phyloP scores from a whole-genome alignment of 2,329 filamentous ascomycete species.

The Mariannaea sp. region DNA sequence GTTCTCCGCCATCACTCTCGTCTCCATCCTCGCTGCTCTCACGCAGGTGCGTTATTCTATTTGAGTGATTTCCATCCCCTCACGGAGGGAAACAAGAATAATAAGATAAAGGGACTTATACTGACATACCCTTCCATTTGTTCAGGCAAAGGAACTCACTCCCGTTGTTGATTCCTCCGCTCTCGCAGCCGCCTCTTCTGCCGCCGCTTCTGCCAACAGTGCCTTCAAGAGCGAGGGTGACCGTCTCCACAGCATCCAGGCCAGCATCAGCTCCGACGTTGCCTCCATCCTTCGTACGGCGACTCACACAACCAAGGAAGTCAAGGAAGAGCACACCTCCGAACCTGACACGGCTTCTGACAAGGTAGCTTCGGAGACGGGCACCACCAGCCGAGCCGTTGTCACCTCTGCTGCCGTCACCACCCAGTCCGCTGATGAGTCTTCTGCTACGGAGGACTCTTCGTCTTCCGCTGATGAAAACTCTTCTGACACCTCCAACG shows the following conservation, averaged over 20 bases:
- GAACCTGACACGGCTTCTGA: too few relatives aligned
- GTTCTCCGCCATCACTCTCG: slow-evolving; percentile 39
- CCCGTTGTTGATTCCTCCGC: slow-evolving; percentile 10
- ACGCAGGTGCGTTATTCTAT: slow-evolving; percentile 8
- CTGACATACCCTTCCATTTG: slow-evolving; percentile 2
- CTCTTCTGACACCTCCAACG: slow-evolving; percentile 24
- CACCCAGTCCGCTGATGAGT: slow-evolving; percentile 12
- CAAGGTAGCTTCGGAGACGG: neutral
- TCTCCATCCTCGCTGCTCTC: slow-evolving; percentile 36
- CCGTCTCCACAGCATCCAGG: slow-evolving; percentile 1
- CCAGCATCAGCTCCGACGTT: neutral
- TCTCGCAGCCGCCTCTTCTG: slow-evolving; percentile 3
- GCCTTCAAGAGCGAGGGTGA: neutral
- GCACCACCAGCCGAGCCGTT: neutral
- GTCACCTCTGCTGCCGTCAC: slow-evolving; percentile 10
- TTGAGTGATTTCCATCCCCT: neutral
- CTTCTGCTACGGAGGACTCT: neutral
- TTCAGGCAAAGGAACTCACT: slow-evolving; percentile 6
- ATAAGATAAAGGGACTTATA: too few relatives aligned
- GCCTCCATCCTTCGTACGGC: slow-evolving; percentile 3
- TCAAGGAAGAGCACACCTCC: too few relatives aligned
- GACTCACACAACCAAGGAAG: neutral
- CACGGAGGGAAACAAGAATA: too few relatives aligned
- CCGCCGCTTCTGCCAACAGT: neutral
- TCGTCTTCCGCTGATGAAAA: neutral